Percentiles rank a stretch among this genome's conserved stretches.
Conservation (phyloP, 371 early-diverging fungal genomes). For the Mucor mucedo region DNA sequence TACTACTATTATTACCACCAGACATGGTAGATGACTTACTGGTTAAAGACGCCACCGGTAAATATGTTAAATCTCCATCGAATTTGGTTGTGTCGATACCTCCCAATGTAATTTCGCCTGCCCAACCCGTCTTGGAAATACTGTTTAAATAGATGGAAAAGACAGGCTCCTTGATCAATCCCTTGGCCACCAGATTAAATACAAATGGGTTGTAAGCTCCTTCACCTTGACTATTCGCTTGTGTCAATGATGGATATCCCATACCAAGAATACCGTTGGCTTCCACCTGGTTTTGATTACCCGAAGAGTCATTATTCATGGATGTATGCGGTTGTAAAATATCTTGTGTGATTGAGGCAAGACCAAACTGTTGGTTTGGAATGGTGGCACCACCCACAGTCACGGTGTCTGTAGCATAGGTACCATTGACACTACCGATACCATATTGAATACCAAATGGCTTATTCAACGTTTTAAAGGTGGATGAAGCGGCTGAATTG, state of each 20-base stretch:
- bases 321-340: slow-evolving; percentile 37
- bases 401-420: slow-evolving; percentile 41
- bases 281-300: slow-evolving; percentile 27
- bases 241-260: slow-evolving; percentile 50
- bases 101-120: slow-evolving; percentile 67
- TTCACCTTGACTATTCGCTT: slow-evolving; percentile 35
- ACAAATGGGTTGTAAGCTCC: slow-evolving; percentile 47
- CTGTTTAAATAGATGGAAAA: slow-evolving; percentile 50
- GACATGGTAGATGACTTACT: not conserved
- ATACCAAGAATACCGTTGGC: slow-evolving; percentile 57
- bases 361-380: slow-evolving; percentile 48
- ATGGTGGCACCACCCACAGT: slow-evolving; percentile 43
- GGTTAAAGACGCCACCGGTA: slow-evolving; percentile 43
- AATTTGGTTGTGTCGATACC: slow-evolving; percentile 60
- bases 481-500: slow-evolving; percentile 35
- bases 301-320: not conserved
- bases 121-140: slow-evolving; percentile 33
- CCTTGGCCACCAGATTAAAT: slow-evolving; percentile 42
- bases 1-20: not conserved
- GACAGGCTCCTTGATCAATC: slow-evolving; percentile 42
- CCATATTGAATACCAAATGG: slow-evolving; percentile 46
- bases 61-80: slow-evolving; percentile 54
- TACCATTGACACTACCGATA: slow-evolving; percentile 49
- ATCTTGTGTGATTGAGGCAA: slow-evolving; percentile 39
- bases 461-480: slow-evolving; percentile 28